Base-by-base conservation (phyloP, 305 asterid genomes). In the Fraxinus velutina region DNA sequence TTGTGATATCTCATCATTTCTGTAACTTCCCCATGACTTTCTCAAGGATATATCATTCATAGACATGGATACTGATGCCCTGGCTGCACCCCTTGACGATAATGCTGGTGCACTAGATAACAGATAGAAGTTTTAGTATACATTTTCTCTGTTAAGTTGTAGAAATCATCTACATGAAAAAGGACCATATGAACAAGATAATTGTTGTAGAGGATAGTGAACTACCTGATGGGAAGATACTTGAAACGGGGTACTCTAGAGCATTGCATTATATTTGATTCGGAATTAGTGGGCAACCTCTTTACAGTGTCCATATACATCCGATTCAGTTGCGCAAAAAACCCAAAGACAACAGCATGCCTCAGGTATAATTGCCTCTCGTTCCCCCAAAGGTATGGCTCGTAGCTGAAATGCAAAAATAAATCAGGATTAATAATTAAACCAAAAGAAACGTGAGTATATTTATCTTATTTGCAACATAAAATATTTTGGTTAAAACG, bases 201-300 rank as follows among this genome's bases (percentile, higher is more conserved):
- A 72, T 36, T 79, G 75, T 34, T 39, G 62, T 6, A 50, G 82
- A 85, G 86, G 86, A 83, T 50, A 84, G 33, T 50, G 75, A 73
- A 47, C 84, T 81, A 96, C 99, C 99, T 96, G 92, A 96, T 94
- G 80, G 98, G 99, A 84, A 96, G 97, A 89, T 96, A 96, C 84
- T 93, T 96, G 90, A 94, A 96, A 82, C 98, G 99, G 81, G 99
- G 97, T 64, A 96, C 98, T 73, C 87, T 85, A 27, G 99, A 96
- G 91, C 99, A 96, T 79, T 94, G 92, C 98, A 96, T 90, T 84
- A 93, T 91, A 87, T 96, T 96, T 85, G 99, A 96, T 81, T 94
- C 98, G 17, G 98, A 89, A 88, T 93, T 94, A 80, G 96, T 90
- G 72, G 95, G 92, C 78, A 91, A 90, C 90, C 93, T 96, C 86